Evolutionary conservation across 1,139 yeast species (phyloP).

Genomic region (Scheffersomyces segobiensis): DNA sequence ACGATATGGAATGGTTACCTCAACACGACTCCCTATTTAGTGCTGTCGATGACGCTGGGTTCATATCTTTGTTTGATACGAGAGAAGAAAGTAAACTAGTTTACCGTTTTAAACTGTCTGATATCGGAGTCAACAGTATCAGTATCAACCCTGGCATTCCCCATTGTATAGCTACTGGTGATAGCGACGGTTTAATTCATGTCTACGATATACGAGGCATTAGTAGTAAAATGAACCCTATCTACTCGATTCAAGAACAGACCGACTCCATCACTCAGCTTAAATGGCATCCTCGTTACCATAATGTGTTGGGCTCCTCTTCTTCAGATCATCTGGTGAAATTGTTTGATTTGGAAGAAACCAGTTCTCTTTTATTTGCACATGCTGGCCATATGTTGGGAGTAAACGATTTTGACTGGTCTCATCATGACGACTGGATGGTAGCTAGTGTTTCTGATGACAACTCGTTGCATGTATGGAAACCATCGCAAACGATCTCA

Average conservation of each 20-base stretch:
- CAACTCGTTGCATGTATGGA: conserved; percentile 87
- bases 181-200: conserved; percentile 55
- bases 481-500: conserved; percentile 43
- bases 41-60: conserved; percentile 58
- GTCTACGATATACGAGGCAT: conserved; percentile 71
- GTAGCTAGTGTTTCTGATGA: conserved; percentile 86
- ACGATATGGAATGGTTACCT: conserved; percentile 63
- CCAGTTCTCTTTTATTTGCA: conserved; percentile 54
- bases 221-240: conserved; percentile 18
- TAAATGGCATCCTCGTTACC: conserved; percentile 74
- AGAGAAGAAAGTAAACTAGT: conserved; percentile 28
- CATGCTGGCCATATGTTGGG: conserved; percentile 94
- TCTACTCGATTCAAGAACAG: conserved; percentile 31
- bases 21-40: conserved; percentile 59
- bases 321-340: conserved; percentile 73
- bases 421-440: conserved; percentile 74
- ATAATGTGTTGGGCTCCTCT: conserved; percentile 66
- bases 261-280: conserved; percentile 63
- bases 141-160: conserved; percentile 61
- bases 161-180: conserved; percentile 66
- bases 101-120: conserved; percentile 30
- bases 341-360: conserved; percentile 61
- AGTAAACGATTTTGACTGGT: conserved; percentile 87
- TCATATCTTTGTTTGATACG: conserved; percentile 51
- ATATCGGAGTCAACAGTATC: conserved; percentile 61